Base-by-base conservation (phyloP, 2,329 filamentous ascomycete species). In the Ceratocystis papillata region DNA sequence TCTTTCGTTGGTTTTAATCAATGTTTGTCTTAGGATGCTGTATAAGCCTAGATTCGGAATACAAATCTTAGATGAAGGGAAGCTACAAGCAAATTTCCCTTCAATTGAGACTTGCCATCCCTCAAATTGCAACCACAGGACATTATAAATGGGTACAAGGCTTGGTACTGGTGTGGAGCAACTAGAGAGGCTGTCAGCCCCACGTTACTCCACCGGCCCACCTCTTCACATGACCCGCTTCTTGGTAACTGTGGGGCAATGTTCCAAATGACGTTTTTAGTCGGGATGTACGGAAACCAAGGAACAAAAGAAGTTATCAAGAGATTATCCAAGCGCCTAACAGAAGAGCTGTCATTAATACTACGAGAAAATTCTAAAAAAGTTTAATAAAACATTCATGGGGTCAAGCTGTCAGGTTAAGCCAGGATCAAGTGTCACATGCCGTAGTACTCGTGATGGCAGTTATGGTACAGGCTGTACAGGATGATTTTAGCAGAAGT, bases 341-440 rank as follows among this genome's bases (percentile, higher is more conserved):
- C 25, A 17, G 48, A 28, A 28, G 1, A 5, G 5, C 46, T 10
- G 22, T 25, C 15, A 15, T 22, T 15, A 22, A 28, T 53, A 53
- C 10, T 2, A 12, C 8, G 48, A 28, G 8, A 53, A 53, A 10
- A 25, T 10, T 22, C 48, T 50, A 28, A 28, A 28, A 53, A 28
- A 53, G 15, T 28, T 50, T 50, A 25, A 12, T 10, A 12, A 50
- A 22, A 50, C 3, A 25, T 22, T 25, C 55, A 37, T 8, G n/a
- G 55, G 28, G 33, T 8, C 12, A 37, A 37, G 28, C 55, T 59
- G 17, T 62, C 33, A 62, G 45, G 25, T 45, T 5, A 46, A 62
- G 60, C 20, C 60, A 7, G 37, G 60, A 12, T 46, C 60, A 45
- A 28, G 8, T 62, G 37, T 62, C 60, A 44, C 55, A 59, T 59